Evolutionary conservation across 2,329 filamentous ascomycete genomes (phyloP).

Genomic region (Colletotrichum echinochloae): DNA sequence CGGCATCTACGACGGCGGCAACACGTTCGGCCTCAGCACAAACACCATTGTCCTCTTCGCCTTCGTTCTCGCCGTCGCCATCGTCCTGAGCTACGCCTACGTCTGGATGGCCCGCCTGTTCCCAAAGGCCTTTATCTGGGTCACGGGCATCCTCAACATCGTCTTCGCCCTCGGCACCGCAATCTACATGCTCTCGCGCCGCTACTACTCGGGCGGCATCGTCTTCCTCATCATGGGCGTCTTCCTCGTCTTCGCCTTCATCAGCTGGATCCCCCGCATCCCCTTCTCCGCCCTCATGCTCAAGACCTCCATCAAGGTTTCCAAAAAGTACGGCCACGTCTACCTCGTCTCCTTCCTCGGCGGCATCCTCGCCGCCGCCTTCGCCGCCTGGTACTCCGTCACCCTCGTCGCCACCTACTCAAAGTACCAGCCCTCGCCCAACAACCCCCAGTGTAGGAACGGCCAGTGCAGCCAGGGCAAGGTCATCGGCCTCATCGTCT

Average conservation of each 20-base stretch:
- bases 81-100: slow-evolving; percentile 82
- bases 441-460: slow-evolving; percentile 65
- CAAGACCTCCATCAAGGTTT: slow-evolving; percentile 85
- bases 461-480: slow-evolving; percentile 79
- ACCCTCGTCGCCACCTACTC: slow-evolving; percentile 90
- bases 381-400: slow-evolving; percentile 87
- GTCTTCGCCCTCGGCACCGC: slow-evolving; percentile 86
- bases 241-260: slow-evolving; percentile 86
- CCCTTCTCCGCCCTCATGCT: slow-evolving; percentile 94
- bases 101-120: slow-evolving; percentile 80
- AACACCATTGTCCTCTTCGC: slow-evolving; percentile 90
- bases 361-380: slow-evolving; percentile 79
- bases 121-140: slow-evolving; percentile 93
- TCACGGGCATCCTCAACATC: slow-evolving; percentile 90
- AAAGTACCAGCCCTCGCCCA: slow-evolving; percentile 76
- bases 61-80: slow-evolving; percentile 79
- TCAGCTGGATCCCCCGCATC: slow-evolving; percentile 89
- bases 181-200: slow-evolving; percentile 83
- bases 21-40: slow-evolving; percentile 77
- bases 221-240: slow-evolving; percentile 86
- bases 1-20: slow-evolving; percentile 78
- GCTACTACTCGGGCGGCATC: slow-evolving; percentile 86
- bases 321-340: slow-evolving; percentile 85
- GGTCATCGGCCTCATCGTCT: slow-evolving; percentile 86
- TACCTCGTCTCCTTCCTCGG: slow-evolving; percentile 88